Evolutionary conservation across 495 filamentous ascomycete species (phyloP).

Genomic region (Pseudoneurospora amorphoporcata): DNA sequence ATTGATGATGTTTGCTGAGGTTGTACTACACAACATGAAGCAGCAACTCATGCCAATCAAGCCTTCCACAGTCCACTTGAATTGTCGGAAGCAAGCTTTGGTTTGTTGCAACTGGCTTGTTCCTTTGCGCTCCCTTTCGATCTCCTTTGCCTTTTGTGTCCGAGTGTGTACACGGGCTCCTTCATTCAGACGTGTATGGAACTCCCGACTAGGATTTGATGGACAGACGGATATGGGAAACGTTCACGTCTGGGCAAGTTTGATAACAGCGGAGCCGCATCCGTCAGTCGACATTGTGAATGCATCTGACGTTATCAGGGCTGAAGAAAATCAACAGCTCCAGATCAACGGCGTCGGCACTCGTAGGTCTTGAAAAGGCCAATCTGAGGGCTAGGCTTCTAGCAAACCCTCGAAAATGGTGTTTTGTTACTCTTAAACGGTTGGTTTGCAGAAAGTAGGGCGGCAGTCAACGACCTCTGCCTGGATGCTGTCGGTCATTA

Average conservation of each 20-base stretch:
- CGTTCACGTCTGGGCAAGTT: not conserved
- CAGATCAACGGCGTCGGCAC: not conserved
- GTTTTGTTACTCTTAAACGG: not conserved
- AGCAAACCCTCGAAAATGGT: not conserved
- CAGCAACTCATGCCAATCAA: not conserved
- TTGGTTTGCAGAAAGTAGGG: not conserved
- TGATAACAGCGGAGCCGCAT: not conserved
- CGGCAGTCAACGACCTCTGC: not conserved
- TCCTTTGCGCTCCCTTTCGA: not conserved
- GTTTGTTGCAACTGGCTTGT: not conserved
- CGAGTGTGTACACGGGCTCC: not conserved
- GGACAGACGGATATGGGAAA: not conserved
- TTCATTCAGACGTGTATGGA: not conserved
- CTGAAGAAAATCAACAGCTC: not conserved
- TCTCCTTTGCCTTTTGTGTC: not conserved
- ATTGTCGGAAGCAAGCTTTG: not conserved
- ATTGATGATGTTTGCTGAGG: not conserved
- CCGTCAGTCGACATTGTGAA: not conserved
- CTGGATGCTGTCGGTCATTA: not conserved
- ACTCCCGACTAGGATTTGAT: not conserved
- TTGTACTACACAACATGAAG: not conserved
- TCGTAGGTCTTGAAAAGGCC: not conserved
- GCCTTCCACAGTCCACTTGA: not conserved
- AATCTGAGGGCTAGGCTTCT: not conserved
- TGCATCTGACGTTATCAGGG: not conserved